Evolutionary conservation across 116 monocot genomes (phyloP).

Genomic region (Dioscorea cayenensis): DNA sequence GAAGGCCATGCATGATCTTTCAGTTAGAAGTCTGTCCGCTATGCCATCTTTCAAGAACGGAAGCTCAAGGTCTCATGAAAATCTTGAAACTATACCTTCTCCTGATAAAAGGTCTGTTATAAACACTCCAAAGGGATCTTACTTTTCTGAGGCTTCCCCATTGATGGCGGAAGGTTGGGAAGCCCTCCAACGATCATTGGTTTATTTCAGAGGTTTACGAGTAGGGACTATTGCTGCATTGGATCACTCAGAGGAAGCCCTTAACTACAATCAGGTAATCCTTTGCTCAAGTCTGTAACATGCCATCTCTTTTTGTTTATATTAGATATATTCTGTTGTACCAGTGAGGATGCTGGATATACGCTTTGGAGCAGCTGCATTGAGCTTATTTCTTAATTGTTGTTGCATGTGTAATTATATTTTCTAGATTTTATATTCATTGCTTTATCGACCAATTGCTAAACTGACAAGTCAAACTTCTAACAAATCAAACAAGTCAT

Average conservation of each 20-base stretch:
- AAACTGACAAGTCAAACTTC: too few species aligned
- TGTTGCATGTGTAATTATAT: too few species aligned
- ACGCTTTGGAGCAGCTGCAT: not conserved
- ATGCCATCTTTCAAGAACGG: conserved; percentile 8
- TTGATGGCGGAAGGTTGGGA: conserved; percentile 46
- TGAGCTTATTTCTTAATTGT: too few species aligned
- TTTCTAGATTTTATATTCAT: too few species aligned
- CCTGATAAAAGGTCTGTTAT: conserved; percentile 9
- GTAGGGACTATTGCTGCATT: conserved; percentile 74
- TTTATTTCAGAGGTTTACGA: conserved; percentile 41
- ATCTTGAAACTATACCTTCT: conserved; percentile 16
- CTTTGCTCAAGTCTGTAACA: not conserved
- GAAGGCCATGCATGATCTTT: conserved; percentile 8
- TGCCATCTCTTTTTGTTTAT: not conserved
- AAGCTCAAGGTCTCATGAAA: conserved; percentile 13
- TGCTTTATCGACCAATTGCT: too few species aligned
- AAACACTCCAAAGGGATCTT: conserved; percentile 17
- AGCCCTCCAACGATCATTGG: conserved; percentile 31
- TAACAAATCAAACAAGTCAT: too few species aligned
- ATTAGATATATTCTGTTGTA: not conserved
- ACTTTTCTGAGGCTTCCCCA: conserved; percentile 13
- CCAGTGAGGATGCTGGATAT: not conserved
- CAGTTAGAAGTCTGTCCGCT: not conserved
- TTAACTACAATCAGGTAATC: conserved; percentile 72
- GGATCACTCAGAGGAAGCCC: conserved; percentile 42